Evolutionary conservation across 2,329 filamentous ascomycete genomes (phyloP), one percentile per base, ranked within the genome.

Genomic region (Xylariaceae sp.): DNA sequence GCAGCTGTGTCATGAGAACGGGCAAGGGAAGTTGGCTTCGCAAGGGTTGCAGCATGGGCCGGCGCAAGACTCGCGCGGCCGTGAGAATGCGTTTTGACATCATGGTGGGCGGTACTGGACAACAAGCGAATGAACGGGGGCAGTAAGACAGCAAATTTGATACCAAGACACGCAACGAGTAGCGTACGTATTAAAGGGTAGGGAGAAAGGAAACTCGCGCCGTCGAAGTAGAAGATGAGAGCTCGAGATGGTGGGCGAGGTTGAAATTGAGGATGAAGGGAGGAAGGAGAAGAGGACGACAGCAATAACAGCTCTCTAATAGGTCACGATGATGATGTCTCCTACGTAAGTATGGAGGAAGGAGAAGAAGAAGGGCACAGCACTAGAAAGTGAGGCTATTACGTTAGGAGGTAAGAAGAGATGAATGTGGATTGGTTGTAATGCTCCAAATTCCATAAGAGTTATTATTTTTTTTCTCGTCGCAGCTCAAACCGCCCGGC

Each of bases 1-100:
- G 81, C 47, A 83, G 77, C 67, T 85, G 82, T 68, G 76, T 71
- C 70, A 82, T 77, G 68, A 82, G 76, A 27, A 75, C 60, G 8
- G 80, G 78, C 45, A 82, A 75, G 67, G 77, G 71, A 11, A 67
- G 47, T 9, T 72, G 68, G 50, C 68, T 72, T 57, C 76, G 76
- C 60, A 78, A 69, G 27, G 77, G 73, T 68, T 75, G 73, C 61
- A 71, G 66, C 59, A 71, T 50, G 4, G 67, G 64, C 53, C 65
- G 71, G 64, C 68, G 68, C 54, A 71, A 57, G 62, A 75, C 67
- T 57, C 77, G 74, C 53, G 77, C 72, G 41, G 75, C 73, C 35
- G 72, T 75, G 55, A 74, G 58, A 51, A 70, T 46, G 35, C 66
- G 65, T 65, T 66, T 66, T 32, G 68, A 71, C 64, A 71, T 63